Conservation (phyloP, 441 rosid species). For the Pelargonium cotyledonis region DNA sequence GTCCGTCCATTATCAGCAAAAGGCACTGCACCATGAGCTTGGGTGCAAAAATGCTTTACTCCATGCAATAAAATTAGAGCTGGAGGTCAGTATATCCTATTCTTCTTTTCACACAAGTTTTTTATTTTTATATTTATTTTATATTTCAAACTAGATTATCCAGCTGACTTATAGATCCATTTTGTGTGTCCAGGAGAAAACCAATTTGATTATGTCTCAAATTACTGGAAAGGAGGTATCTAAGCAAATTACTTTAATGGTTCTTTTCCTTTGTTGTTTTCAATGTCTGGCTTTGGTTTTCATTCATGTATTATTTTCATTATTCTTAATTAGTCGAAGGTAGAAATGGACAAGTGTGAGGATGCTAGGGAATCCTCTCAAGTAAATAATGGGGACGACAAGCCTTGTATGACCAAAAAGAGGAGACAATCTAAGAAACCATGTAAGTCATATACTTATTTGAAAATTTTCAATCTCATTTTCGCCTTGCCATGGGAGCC, state of each 20-base stretch:
- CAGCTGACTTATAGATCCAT: slow-evolving; percentile 5
- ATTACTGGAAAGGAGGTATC: slow-evolving; percentile 23
- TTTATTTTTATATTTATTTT: not conserved
- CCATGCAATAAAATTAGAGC: slow-evolving; percentile 34
- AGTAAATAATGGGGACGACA: slow-evolving; percentile 16
- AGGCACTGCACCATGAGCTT: slow-evolving; percentile 44
- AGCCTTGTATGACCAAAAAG: slow-evolving; percentile 25
- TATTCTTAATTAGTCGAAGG: slow-evolving; percentile 26
- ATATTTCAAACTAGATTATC: not conserved
- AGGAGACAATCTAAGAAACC: slow-evolving; percentile 25
- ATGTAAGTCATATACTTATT: slow-evolving; percentile 27
- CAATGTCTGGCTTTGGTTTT: not conserved
- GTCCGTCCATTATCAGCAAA: slow-evolving; percentile 30
- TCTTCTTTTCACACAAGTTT: slow-evolving; percentile 10
- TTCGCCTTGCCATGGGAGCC: not conserved
- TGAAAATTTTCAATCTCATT: slow-evolving; percentile 5
- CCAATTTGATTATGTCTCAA: slow-evolving; percentile 7
- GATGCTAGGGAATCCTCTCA: slow-evolving; percentile 18
- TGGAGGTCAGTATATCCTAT: slow-evolving; percentile 25
- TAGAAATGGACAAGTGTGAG: slow-evolving; percentile 13
- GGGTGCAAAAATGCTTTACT: slow-evolving; percentile 45
- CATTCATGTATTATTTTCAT: slow-evolving; percentile 12
- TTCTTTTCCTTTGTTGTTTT: not conserved
- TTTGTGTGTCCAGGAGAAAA: slow-evolving; percentile 21
- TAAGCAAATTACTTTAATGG: slow-evolving; percentile 6